phyloP scores from a whole-genome alignment of 2,329 filamentous ascomycete genomes.

The Fusarium tjaetaba region DNA sequence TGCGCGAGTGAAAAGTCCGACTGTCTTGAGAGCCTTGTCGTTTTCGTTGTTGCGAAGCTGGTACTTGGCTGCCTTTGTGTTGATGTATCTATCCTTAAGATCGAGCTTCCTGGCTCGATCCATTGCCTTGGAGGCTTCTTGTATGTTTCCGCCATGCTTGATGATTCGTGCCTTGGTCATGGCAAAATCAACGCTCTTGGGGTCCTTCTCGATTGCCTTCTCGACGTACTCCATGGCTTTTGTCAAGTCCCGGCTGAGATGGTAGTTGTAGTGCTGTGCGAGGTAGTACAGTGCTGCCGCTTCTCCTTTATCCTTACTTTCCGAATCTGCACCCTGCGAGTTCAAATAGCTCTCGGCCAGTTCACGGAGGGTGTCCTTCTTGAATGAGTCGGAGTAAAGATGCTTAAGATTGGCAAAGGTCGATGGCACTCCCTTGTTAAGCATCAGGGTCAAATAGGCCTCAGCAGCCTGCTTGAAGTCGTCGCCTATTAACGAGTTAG shows the following conservation, averaged over 20 bases:
- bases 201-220: conserved; percentile 80
- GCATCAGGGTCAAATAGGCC: conserved; percentile 82
- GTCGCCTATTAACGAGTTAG: conserved; percentile 65
- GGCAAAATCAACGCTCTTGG: conserved; percentile 87
- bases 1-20: conserved; percentile 93
- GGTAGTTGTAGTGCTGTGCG: conserved; percentile 96
- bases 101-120: conserved; percentile 87
- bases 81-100: conserved; percentile 94
- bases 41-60: conserved; percentile 93
- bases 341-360: conserved; percentile 83
- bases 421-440: conserved; percentile 92
- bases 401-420: conserved; percentile 97
- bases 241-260: conserved; percentile 81
- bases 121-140: conserved; percentile 87
- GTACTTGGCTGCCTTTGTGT: conserved; percentile 98
- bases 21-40: conserved; percentile 84
- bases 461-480: conserved; percentile 83
- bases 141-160: conserved; percentile 85
- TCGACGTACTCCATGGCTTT: conserved; percentile 87
- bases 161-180: conserved; percentile 96
- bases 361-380: conserved; percentile 79
- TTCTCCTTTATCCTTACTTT: conserved; percentile 68
- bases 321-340: conserved; percentile 61
- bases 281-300: conserved; percentile 91
- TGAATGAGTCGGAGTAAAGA: conserved; percentile 80